Evolutionary conservation across 169 alveolate species (phyloP).

Genomic region (Babesia ovis): DNA sequence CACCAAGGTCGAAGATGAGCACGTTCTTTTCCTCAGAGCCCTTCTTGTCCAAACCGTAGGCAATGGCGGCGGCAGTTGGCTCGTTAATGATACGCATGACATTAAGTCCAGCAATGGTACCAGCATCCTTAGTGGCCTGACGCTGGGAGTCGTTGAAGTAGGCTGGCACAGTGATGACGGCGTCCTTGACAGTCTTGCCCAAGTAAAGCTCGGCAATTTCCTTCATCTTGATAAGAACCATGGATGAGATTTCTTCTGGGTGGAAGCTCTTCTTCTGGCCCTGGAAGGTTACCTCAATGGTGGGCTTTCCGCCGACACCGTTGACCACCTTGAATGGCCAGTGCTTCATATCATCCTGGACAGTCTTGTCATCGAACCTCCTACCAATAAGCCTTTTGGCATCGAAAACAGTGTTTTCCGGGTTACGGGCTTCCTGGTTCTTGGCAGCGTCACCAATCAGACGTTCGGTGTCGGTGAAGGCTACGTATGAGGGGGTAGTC

Average conservation of each 20-base stretch:
- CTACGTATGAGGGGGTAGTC: slow-evolving; percentile 98
- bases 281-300: slow-evolving; percentile 84
- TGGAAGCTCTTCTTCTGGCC: slow-evolving; percentile 89
- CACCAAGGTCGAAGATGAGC: slow-evolving; percentile 97
- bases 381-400: slow-evolving; percentile 97
- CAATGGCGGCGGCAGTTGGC: slow-evolving; percentile 99
- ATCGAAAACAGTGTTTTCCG: slow-evolving; percentile 94
- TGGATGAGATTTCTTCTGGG: slow-evolving; percentile 95
- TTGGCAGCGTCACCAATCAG: slow-evolving; percentile 98
- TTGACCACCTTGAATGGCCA: slow-evolving; percentile 93
- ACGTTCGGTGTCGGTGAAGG: slow-evolving; percentile 97
- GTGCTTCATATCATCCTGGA: slow-evolving; percentile 90
- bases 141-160: slow-evolving; percentile 98
- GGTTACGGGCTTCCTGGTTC: slow-evolving; percentile 94
- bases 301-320: slow-evolving; percentile 87
- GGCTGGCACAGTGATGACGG: slow-evolving; percentile 99
- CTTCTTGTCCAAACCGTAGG: slow-evolving; percentile 95
- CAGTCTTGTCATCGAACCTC: slow-evolving; percentile 88
- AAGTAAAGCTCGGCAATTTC: slow-evolving; percentile 96
- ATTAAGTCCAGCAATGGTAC: slow-evolving; percentile 97
- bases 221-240: slow-evolving; percentile 96
- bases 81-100: slow-evolving; percentile 97
- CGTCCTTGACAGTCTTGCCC: slow-evolving; percentile 92
- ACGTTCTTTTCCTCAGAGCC: slow-evolving; percentile 90
- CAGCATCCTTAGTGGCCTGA: slow-evolving; percentile 99